Base-by-base conservation (phyloP, 2,329 filamentous ascomycete species). In the Aspergillus niger region DNA sequence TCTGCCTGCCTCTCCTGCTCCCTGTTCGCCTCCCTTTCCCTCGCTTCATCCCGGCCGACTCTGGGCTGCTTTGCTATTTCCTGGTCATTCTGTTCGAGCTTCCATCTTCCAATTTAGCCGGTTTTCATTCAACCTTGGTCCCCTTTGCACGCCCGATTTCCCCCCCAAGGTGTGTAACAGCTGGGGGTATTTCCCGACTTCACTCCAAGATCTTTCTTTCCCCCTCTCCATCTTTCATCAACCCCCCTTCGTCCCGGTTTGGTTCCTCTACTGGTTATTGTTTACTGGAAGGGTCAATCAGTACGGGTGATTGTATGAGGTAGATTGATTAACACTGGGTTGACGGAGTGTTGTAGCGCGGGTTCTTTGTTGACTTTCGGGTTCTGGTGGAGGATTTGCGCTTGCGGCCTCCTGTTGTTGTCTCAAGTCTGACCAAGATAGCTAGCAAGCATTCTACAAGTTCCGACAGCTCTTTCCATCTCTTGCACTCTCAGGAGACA, bases 361-460 rank as follows among this genome's bases (percentile, higher is more conserved):
- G 71, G 65, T 65, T 67, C 57, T 62, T 60, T 68, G 67, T 64
- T 53, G 49, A 63, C 49, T 60, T 32, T 49, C 30, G 54, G 65
- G 65, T 68, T 68, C 68, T 62, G 59, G 62, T 68, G 65, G 67
- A 62, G 70, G 67, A 69, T 65, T 62, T 66, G 65, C 64, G 67
- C 65, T 72, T 67, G 68, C 70, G 70, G 71, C 67, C 65, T 68
- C 70, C 64, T 77, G 66, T 74, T 73, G 68, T 74, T 74, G 69
- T 74, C 69, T 74, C 70, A 50, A 70, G 66, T 74, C 71, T 73
- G 73, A 71, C 73, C 66, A 74, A 75, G 69, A 74, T 79, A 78
- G 76, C 76, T 78, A 79, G 76, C 74, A 77, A 79, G 71, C 75
- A 78, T 78, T 77, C 66, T 75, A 77, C 74, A 76, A 76, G 67